phyloP scores from a whole-genome alignment of 331 rosid genomes.

The Pyracantha coccinea region DNA sequence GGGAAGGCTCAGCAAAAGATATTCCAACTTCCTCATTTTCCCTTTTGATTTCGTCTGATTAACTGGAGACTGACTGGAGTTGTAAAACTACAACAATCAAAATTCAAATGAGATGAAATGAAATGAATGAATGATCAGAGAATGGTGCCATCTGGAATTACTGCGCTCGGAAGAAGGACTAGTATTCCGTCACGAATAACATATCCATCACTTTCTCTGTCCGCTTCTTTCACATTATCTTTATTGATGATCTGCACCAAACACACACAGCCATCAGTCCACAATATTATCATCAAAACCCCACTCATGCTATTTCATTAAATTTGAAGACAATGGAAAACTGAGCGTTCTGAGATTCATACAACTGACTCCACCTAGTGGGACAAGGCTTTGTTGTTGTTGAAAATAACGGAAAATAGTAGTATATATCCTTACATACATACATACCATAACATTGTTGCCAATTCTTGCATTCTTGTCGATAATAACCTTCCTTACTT shows the following conservation, averaged over 20 bases:
- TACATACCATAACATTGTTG: slow-evolving; percentile 26
- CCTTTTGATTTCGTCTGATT: neutral
- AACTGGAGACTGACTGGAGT: neutral
- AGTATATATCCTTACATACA: no score
- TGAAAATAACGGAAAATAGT: no score
- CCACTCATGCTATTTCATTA: neutral
- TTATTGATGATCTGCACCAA: slow-evolving; percentile 29
- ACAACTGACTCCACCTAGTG: no score
- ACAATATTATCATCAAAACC: neutral
- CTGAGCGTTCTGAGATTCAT: no score
- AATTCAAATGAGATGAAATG: neutral
- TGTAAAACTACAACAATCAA: neutral
- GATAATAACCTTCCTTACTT: slow-evolving; percentile 22
- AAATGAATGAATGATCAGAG: slow-evolving; percentile 7
- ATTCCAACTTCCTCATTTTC: neutral
- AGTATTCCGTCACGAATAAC: slow-evolving; percentile 28
- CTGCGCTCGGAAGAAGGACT: slow-evolving; percentile 17
- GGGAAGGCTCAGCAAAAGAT: neutral
- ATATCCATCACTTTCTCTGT: slow-evolving; percentile 23
- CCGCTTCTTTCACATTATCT: slow-evolving; percentile 25
- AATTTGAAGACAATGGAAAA: neutral
- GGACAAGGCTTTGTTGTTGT: no score
- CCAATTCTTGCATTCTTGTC: slow-evolving; percentile 43
- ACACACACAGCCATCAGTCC: neutral
- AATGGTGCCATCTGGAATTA: slow-evolving; percentile 20